Evolutionary conservation across 345 rosid genomes (phyloP).

Genomic region (Hypericum perforatum): DNA sequence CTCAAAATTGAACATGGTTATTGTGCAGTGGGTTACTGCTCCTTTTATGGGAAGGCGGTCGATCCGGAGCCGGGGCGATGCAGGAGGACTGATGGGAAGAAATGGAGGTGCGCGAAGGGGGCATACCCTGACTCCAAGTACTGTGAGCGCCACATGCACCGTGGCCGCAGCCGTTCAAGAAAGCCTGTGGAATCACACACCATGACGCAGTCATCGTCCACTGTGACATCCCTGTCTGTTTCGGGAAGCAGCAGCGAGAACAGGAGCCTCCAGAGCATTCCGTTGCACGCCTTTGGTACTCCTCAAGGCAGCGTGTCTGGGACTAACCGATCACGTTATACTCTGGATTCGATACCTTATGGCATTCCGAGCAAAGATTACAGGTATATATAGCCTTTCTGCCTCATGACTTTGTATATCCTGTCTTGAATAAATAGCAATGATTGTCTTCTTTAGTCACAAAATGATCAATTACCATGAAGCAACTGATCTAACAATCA

Average conservation of each 20-base stretch:
- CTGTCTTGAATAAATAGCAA: too few species aligned
- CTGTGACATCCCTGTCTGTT: constrained; percentile 32
- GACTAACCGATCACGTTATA: constrained; percentile 28
- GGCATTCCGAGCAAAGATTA: constrained; percentile 48
- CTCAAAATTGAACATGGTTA: constrained; percentile 6
- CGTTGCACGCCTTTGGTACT: constrained; percentile 24
- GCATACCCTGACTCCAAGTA: constrained; percentile 38
- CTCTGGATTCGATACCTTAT: constrained; percentile 33
- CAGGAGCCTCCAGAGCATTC: constrained; percentile 34
- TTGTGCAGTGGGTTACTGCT: constrained; percentile 42
- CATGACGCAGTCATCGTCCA: constrained; percentile 35
- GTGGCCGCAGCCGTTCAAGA: constrained; percentile 8
- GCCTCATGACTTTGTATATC: neutral
- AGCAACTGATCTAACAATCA: too few species aligned
- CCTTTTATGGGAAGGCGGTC: constrained; percentile 39
- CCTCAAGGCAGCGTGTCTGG: constrained; percentile 28
- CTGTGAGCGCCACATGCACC: constrained; percentile 7
- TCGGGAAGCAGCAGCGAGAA: constrained; percentile 25
- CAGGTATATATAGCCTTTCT: constrained; percentile 26
- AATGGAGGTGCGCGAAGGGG: constrained; percentile 36
- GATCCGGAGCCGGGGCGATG: constrained; percentile 26
- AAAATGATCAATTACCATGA: too few species aligned
- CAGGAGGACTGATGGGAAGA: constrained; percentile 30
- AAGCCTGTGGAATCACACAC: constrained; percentile 26
- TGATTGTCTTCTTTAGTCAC: too few species aligned